These are phyloP conservation scores for Mortierella sp. DNA, from an alignment of 371 early-diverging fungal genomes.

Conservation along the genomic window DNA sequence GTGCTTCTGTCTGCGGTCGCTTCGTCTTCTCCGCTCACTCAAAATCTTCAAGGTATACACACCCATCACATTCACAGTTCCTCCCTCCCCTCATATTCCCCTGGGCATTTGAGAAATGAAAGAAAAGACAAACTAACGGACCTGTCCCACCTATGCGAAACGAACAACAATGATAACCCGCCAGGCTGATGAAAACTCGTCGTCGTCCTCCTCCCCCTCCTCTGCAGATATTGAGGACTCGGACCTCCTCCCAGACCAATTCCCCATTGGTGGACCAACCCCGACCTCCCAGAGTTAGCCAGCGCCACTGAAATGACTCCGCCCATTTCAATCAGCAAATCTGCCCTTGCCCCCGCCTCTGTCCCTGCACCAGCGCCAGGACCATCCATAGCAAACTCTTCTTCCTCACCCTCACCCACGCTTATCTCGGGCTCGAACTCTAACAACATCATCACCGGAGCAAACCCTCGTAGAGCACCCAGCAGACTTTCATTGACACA, in stretches of 20 bases:
- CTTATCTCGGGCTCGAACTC: neutral
- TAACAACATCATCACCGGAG: neutral
- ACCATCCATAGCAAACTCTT: neutral
- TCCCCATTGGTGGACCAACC: neutral
- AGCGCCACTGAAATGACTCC: neutral
- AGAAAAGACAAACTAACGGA: neutral
- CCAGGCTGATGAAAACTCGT: neutral
- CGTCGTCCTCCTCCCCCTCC: neutral
- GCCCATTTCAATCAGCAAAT: neutral
- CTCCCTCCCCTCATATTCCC: neutral
- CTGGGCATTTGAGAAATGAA: neutral
- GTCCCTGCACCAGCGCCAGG: neutral
- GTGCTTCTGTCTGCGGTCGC: neutral
- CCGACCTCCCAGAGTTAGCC: neutral
- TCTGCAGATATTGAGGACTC: neutral
- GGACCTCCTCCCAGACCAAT: neutral
- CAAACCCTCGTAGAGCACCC: conserved; percentile 8
- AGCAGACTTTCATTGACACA: conserved; percentile 27
- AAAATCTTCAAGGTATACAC: neutral
- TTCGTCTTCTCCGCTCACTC: neutral
- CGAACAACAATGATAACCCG: neutral
- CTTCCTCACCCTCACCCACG: neutral
- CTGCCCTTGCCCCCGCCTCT: neutral
- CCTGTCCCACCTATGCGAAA: neutral
- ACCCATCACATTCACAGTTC: neutral